These are phyloP conservation scores for Rhynchosporium secalis DNA, from an alignment of 2,329 filamentous ascomycete species.

Conservation along the genomic window DNA sequence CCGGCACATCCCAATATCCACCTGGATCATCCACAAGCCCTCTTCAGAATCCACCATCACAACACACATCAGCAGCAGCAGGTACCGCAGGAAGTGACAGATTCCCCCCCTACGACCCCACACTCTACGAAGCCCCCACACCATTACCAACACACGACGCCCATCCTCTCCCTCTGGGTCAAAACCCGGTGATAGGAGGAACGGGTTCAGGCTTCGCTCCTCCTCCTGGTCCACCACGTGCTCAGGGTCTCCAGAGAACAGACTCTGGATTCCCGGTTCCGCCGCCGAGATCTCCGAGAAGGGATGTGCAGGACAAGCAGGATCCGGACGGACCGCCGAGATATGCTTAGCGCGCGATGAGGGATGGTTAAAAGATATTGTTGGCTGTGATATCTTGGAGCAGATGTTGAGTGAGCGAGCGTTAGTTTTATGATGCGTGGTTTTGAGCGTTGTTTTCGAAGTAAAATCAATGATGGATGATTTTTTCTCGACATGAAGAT, in stretches of 20 bases:
- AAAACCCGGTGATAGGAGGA: neutral
- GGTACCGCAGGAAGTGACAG: neutral
- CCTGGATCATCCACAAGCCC: neutral
- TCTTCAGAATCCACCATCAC: neutral
- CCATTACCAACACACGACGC: neutral
- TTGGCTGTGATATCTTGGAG: neutral
- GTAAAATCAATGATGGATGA: too few relatives aligned
- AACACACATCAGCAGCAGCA: neutral
- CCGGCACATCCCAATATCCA: neutral
- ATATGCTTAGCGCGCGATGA: slow-evolving; percentile 1
- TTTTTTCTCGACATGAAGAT: too few relatives aligned
- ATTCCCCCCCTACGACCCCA: slow-evolving; percentile 5
- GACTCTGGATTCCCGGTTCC: slow-evolving; percentile 16
- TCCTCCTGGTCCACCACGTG: neutral
- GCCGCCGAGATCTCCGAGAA: slow-evolving; percentile 7
- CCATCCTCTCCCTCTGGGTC: slow-evolving; percentile 1
- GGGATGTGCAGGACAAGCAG: slow-evolving; percentile 10
- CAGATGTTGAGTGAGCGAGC: neutral
- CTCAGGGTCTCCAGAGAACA: slow-evolving; percentile 1
- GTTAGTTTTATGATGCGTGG: neutral
- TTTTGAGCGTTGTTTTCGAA: neutral
- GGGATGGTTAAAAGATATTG: neutral
- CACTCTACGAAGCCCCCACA: slow-evolving; percentile 9
- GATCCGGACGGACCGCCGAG: slow-evolving; percentile 18
- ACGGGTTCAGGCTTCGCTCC: slow-evolving; percentile 14